Evolutionary conservation across 1,284 basidiomycete species (phyloP), one percentile per base, ranked within the genome.

Genomic region (Calocybe gambosa): DNA sequence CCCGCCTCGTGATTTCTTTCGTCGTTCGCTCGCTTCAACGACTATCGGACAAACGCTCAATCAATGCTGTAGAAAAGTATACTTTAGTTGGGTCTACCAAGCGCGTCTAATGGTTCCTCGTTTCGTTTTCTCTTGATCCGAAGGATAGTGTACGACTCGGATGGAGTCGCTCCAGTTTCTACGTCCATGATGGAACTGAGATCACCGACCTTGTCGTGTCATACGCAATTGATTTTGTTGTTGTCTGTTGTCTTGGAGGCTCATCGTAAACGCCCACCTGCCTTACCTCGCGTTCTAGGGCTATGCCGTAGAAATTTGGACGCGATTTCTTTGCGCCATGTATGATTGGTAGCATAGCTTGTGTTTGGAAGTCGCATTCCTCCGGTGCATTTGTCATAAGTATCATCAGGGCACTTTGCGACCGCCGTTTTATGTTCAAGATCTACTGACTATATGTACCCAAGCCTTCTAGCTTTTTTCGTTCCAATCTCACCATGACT

Each of bases 121-220:
- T 77, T 82, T 26, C 86, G 72, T 58, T 88, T 89, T 21, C 85
- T 73, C 61, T 89, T 89, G 63, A 89, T 86, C 36, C 86, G 78
- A 23, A 89, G 62, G 53, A 89, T 82, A 0, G 85, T 84, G 56
- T 76, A 82, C 2, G 77, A 62, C 33, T 74, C 71, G 35, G 50
- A 43, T n/a, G 36, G 7, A 25, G 18, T 23, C 12, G 18, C 18
- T 28, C 8, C 49, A 37, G 49, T 50, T 19, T 58, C 57, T 9
- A 57, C 46, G 29, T 64, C 57, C 63, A 65, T 67, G 38, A 40
- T 29, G 49, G 31, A 10, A 36, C 34, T 35, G 21, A 16, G 18
- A 40, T 34, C 5, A 8, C 21, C 9, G 16, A 37, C 35, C 23
- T 43, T 19, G 33, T 34, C 13, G 37, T 39, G 18, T 21, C 19